Conservation (phyloP, 75 land plant species). For the Chamaecyparis obtusa region DNA sequence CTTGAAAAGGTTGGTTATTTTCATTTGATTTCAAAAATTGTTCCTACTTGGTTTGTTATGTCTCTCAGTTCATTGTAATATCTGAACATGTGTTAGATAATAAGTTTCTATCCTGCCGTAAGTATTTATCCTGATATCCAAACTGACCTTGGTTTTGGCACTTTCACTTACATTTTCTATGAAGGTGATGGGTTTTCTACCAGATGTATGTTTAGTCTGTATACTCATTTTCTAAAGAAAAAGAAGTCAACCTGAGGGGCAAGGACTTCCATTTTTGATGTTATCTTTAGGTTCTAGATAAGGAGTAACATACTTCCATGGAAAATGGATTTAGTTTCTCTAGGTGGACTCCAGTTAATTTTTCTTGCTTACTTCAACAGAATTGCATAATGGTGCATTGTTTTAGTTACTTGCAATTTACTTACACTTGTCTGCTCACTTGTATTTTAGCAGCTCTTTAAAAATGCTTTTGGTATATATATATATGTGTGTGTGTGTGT, state of each 20-base stretch:
- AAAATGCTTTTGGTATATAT: not conserved
- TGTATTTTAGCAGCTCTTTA: not conserved
- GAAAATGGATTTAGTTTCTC: not conserved
- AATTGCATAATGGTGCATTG: not conserved
- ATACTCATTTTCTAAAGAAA: not conserved
- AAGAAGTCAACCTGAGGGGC: not conserved
- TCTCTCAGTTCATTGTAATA: not conserved
- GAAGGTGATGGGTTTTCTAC: not conserved
- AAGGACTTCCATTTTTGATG: not conserved
- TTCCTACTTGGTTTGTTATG: not conserved
- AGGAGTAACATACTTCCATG: not conserved
- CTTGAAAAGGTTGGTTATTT: not conserved
- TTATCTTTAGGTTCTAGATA: not conserved
- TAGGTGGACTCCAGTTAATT: not conserved
- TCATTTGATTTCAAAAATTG: not conserved
- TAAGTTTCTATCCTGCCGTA: not conserved
- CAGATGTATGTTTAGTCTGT: not conserved
- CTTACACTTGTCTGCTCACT: not conserved
- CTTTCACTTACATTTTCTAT: not conserved
- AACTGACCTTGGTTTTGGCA: not conserved
- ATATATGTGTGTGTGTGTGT: too few species aligned
- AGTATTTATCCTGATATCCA: not conserved
- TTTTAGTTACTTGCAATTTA: not conserved
- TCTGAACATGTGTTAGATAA: not conserved
- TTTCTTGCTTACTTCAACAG: not conserved